A percentile compares a stretch with the other conserved stretches of the same genome.
These are phyloP conservation scores for Polychaeton citri DNA, from an alignment of 2,329 filamentous ascomycete species.

Conservation along the genomic window DNA sequence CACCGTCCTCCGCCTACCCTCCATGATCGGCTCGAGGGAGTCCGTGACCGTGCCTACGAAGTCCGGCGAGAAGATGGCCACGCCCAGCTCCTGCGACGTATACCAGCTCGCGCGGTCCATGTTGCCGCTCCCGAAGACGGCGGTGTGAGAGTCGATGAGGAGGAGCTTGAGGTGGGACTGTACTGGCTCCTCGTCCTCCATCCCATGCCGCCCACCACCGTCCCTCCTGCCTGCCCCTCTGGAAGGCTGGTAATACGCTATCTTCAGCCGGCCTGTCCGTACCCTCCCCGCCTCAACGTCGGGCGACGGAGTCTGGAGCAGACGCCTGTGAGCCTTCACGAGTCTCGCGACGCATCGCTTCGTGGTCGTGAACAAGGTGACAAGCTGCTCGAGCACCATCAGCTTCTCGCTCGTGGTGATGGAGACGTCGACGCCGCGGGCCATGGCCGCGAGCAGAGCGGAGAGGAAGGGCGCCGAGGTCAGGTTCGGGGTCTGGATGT, in stretches of 20 bases:
- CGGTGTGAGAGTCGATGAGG: constrained; percentile 53
- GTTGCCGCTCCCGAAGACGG: constrained; percentile 67
- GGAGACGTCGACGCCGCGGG: constrained; percentile 51
- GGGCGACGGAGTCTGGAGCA: constrained; percentile 20
- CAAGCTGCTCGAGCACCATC: constrained; percentile 57
- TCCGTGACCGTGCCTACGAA: constrained; percentile 17
- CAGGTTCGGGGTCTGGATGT: constrained; percentile 65
- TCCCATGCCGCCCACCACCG: constrained; percentile 3
- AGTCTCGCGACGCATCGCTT: constrained; percentile 48
- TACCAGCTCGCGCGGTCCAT: constrained; percentile 78
- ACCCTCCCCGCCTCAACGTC: constrained; percentile 31
- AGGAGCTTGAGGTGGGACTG: constrained; percentile 69
- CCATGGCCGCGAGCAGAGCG: constrained; percentile 47
- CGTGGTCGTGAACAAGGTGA: constrained; percentile 65
- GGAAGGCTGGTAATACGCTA: constrained; percentile 43
- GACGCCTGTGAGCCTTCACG: constrained; percentile 38
- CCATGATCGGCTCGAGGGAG: not conserved
- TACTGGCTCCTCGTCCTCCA: constrained; percentile 48
- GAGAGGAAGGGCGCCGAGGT: constrained; percentile 53
- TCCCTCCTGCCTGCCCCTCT: constrained; percentile 19
- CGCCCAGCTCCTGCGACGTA: constrained; percentile 71
- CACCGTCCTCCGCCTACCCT: not conserved
- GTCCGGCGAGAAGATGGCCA: constrained; percentile 38
- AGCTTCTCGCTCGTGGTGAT: constrained; percentile 22
- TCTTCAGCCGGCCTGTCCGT: constrained; percentile 37